phyloP scores from a whole-genome alignment of 2,329 filamentous ascomycete species.

The Aureobasidium sp. region DNA sequence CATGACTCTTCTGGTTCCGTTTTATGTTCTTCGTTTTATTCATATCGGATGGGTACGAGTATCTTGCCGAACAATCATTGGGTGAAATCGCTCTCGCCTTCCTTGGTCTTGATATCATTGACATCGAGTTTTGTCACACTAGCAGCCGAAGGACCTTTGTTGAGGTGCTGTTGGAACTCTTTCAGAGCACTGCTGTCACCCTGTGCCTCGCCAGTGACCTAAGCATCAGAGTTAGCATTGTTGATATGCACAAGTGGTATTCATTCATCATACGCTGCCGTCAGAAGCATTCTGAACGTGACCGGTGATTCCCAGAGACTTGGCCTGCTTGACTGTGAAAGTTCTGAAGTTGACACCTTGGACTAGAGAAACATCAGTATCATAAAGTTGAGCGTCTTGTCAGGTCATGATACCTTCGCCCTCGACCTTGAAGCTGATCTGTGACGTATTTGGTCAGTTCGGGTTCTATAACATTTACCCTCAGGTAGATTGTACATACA shows the following conservation, averaged over 20 bases:
- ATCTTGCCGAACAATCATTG: constrained; percentile 12
- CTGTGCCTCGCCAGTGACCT: constrained; percentile 90
- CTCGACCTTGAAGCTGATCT: constrained; percentile 42
- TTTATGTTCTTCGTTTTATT: neutral
- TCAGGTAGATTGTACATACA: constrained; percentile 16
- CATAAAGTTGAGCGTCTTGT: neutral
- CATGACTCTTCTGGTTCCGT: neutral
- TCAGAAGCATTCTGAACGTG: constrained; percentile 40
- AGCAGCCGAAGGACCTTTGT: constrained; percentile 64
- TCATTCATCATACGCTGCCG: constrained; percentile 29
- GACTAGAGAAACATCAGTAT: constrained; percentile 22
- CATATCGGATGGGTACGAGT: neutral
- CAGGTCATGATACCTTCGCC: constrained; percentile 24
- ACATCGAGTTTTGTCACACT: constrained; percentile 67
- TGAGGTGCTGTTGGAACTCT: constrained; percentile 65
- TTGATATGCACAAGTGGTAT: neutral
- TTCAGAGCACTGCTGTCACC: constrained; percentile 57
- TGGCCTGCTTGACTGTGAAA: constrained; percentile 38
- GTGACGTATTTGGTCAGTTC: neutral
- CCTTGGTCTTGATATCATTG: constrained; percentile 54
- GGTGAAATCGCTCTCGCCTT: constrained; percentile 59
- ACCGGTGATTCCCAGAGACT: constrained; percentile 37
- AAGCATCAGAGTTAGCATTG: neutral
- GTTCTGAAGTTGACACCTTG: constrained; percentile 45
- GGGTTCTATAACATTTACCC: neutral